Evolutionary conservation across 2,329 filamentous ascomycete genomes (phyloP).

Genomic region (Fusarium palustre): DNA sequence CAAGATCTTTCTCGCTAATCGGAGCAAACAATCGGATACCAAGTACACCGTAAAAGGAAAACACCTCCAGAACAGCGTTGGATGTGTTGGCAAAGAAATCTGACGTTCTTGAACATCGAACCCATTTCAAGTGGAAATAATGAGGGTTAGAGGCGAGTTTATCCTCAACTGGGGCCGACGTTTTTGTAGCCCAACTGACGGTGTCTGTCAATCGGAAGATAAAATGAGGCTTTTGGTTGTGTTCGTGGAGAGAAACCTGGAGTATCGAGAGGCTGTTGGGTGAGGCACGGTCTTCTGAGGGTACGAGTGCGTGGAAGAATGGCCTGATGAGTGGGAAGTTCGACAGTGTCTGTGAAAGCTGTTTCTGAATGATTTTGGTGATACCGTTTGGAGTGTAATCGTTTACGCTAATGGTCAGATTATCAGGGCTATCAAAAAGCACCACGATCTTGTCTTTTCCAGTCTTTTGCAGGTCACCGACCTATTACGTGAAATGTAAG

Average conservation of each 20-base stretch:
- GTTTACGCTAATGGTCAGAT: background rate
- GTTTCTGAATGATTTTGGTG: background rate
- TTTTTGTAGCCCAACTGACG: background rate
- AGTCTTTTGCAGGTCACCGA: background rate
- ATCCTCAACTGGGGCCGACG: background rate
- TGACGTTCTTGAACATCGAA: background rate
- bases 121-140: background rate
- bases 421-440: background rate
- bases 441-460: background rate
- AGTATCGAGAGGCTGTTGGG: background rate
- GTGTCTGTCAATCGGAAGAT: background rate
- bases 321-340: background rate
- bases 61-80: background rate
- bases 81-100: background rate
- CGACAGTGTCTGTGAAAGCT: background rate
- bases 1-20: background rate
- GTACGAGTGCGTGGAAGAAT: background rate
- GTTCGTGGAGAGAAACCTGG: background rate
- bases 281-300: background rate
- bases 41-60: background rate
- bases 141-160: background rate
- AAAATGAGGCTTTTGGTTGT: background rate
- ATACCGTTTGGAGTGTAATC: background rate
- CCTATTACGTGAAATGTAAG: accelerated
- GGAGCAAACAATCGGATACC: background rate